Evolutionary conservation across 2,329 filamentous ascomycete species (phyloP).

Genomic region (Epichloe baconii): DNA sequence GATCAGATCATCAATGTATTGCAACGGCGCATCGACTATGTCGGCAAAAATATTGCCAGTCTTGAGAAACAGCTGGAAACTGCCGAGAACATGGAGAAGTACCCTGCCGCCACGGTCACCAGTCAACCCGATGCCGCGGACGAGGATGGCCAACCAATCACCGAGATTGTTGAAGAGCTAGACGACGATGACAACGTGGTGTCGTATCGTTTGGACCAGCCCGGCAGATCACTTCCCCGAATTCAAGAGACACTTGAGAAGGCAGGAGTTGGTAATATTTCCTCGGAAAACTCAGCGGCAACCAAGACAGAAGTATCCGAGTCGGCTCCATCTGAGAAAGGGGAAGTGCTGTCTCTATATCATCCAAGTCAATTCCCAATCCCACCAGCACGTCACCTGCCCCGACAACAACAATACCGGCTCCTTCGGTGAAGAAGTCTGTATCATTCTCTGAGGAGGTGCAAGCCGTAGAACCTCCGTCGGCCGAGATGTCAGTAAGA

Average conservation of each 20-base stretch:
- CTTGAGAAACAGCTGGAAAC: conserved; percentile 59
- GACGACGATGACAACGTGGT: conserved; percentile 84
- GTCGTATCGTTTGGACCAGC: conserved; percentile 50
- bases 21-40: conserved; percentile 74
- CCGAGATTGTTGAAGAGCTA: conserved; percentile 83
- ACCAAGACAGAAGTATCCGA: not conserved
- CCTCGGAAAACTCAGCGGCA: conserved; percentile 3
- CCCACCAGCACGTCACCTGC: not conserved
- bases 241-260: conserved; percentile 63
- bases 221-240: conserved; percentile 53
- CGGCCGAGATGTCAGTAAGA: conserved; percentile 23
- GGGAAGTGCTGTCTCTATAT: not conserved
- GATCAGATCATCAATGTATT: conserved; percentile 45
- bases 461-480: conserved; percentile 15
- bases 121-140: conserved; percentile 49
- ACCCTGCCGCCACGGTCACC: conserved; percentile 48
- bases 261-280: conserved; percentile 49
- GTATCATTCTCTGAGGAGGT: conserved; percentile 51
- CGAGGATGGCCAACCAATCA: conserved; percentile 63
- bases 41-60: conserved; percentile 64
- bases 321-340: not conserved
- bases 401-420: not conserved
- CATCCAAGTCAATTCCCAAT: not conserved
- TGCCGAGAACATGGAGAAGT: conserved; percentile 46
- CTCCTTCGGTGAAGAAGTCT: conserved; percentile 32